Conservation (phyloP, 345 rosid genomes). For the Microcos paniculata region DNA sequence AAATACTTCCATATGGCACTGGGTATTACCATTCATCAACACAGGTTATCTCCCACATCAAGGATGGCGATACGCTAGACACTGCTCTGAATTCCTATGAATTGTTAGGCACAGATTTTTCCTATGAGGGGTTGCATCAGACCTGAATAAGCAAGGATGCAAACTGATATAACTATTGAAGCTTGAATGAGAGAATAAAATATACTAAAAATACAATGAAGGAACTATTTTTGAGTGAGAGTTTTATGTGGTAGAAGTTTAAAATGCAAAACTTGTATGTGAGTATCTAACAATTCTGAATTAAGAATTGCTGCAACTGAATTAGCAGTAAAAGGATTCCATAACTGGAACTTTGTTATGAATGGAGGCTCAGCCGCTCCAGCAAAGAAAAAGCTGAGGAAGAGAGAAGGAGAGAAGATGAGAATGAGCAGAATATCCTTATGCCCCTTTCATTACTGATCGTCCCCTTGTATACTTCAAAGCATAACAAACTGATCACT, state of each 20-base stretch:
- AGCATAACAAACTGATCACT: no score
- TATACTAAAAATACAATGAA: no score
- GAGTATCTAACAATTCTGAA: background rate
- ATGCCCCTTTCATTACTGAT: no score
- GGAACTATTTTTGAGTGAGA: background rate
- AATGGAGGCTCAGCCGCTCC: no score
- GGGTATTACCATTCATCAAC: background rate
- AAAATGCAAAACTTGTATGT: background rate
- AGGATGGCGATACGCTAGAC: background rate
- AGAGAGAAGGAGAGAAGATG: no score
- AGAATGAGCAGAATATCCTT: no score
- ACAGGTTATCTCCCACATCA: background rate
- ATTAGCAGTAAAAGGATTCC: background rate
- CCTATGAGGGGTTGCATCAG: background rate
- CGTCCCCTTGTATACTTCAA: no score
- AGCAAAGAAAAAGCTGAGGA: no score
- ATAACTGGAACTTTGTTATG: no score
- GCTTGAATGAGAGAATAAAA: background rate
- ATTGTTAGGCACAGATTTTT: background rate
- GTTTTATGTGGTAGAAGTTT: background rate
- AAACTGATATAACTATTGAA: background rate
- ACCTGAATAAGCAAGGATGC: no score
- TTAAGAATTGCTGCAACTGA: background rate
- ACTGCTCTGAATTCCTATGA: background rate
- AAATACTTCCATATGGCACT: background rate